phyloP scores from a whole-genome alignment of 2,329 filamentous ascomycete species.

The Ampelomyces quisqualis region DNA sequence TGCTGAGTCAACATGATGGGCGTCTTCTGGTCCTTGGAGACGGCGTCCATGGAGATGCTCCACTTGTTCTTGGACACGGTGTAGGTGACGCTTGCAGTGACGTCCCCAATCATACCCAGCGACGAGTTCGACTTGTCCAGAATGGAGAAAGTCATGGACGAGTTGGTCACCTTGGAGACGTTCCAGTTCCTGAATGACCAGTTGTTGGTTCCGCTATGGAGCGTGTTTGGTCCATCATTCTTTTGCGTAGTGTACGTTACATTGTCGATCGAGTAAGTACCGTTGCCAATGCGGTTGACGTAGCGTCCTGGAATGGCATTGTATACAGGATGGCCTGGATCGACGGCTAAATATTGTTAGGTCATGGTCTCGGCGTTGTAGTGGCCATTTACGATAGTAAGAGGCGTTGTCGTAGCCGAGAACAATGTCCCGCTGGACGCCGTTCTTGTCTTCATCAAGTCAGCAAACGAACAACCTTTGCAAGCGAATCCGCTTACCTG shows the following conservation, averaged over 20 bases:
- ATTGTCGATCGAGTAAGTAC: constrained; percentile 31
- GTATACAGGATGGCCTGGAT: constrained; percentile 39
- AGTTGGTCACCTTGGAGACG: constrained; percentile 26
- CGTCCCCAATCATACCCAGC: constrained; percentile 32
- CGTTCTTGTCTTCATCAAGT: constrained; percentile 29
- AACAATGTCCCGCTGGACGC: constrained; percentile 35
- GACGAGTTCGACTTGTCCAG: constrained; percentile 35
- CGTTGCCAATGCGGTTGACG: constrained; percentile 40
- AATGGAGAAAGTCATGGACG: constrained; percentile 36
- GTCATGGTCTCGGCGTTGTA: not conserved
- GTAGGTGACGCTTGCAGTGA: constrained; percentile 36
- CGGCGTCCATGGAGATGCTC: constrained; percentile 36
- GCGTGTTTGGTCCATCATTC: constrained; percentile 39
- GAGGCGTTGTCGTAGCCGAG: constrained; percentile 40
- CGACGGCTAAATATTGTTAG: constrained; percentile 29
- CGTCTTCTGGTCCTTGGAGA: constrained; percentile 30
- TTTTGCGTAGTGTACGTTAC: constrained; percentile 29
- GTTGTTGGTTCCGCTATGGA: constrained; percentile 40
- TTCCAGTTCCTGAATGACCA: constrained; percentile 37
- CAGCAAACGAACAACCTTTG: constrained; percentile 1
- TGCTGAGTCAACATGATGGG: constrained; percentile 40
- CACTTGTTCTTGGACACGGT: constrained; percentile 37
- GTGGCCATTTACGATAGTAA: constrained; percentile 33
- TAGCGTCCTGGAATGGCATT: constrained; percentile 39
- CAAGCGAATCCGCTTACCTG: constrained; percentile 15